These are phyloP conservation scores for Neonectria punicea DNA, from an alignment of 2,329 filamentous ascomycete species.

Conservation along the genomic window DNA sequence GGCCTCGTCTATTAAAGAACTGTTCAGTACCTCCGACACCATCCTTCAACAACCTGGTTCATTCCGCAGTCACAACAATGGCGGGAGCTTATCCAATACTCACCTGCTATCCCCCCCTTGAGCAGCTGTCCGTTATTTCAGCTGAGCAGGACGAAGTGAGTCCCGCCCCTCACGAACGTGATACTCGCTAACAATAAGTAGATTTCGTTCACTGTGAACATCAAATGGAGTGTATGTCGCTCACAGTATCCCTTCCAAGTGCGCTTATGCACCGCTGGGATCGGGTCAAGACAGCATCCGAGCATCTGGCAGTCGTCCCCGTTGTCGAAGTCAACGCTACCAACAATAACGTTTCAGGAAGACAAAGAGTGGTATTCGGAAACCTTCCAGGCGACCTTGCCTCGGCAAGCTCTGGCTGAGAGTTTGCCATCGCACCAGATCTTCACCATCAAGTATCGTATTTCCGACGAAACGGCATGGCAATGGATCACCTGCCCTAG, in stretches of 20 bases:
- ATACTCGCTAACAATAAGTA: not conserved
- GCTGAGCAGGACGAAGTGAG: not conserved
- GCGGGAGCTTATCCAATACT: not conserved
- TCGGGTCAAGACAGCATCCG: not conserved
- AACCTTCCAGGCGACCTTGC: not conserved
- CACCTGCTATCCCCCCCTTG: not conserved
- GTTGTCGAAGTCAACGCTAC: not conserved
- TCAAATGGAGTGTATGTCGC: conserved; percentile 3
- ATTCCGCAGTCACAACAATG: conserved; percentile 13
- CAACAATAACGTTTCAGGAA: not conserved
- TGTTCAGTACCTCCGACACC: too few relatives aligned
- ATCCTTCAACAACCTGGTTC: too few relatives aligned
- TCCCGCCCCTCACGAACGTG: not conserved
- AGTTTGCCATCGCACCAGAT: not conserved
- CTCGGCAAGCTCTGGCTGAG: not conserved
- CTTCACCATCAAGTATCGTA: conserved; percentile 5
- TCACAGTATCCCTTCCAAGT: not conserved
- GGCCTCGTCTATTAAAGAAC: too few relatives aligned
- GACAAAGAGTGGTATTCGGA: not conserved
- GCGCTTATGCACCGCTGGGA: not conserved
- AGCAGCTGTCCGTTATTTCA: conserved; percentile 1
- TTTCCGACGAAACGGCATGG: not conserved
- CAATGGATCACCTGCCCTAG: not conserved
- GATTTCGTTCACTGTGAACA: conserved; percentile 3
- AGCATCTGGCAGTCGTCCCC: not conserved